Conservation (phyloP, 2,329 filamentous ascomycete genomes). For the Incumbomyces lentus region DNA sequence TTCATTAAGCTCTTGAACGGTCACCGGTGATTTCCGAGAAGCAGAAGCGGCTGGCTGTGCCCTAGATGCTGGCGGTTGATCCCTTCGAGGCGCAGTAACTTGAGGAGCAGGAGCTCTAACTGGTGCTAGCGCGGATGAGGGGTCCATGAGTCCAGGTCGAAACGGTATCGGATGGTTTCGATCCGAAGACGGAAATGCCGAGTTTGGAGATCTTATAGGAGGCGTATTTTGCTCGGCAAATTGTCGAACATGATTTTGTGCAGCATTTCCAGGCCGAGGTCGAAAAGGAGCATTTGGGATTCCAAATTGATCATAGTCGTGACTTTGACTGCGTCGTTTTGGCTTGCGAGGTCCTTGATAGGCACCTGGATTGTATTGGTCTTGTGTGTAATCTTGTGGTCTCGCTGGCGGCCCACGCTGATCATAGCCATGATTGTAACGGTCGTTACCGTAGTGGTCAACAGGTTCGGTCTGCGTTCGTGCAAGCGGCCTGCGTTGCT, state of each 20-base stretch:
- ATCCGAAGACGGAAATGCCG: constrained; percentile 10
- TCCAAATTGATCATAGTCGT: constrained; percentile 17
- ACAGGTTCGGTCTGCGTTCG: constrained; percentile 2
- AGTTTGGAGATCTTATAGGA: constrained; percentile 14
- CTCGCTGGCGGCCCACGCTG: constrained; percentile 7
- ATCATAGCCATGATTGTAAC: constrained; percentile 10
- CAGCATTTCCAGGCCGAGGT: constrained; percentile 12
- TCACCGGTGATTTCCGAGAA: constrained; percentile 44
- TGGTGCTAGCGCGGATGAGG: background rate
- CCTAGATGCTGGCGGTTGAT: constrained; percentile 1
- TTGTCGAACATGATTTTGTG: constrained; percentile 9
- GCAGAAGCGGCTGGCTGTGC: constrained; percentile 16
- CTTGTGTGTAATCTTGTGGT: constrained; percentile 8
- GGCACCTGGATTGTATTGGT: constrained; percentile 10
- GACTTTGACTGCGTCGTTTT: constrained; percentile 9
- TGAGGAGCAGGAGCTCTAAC: background rate
- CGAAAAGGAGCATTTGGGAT: constrained; percentile 9
- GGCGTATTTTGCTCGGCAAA: constrained; percentile 10
- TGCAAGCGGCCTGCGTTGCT: background rate
- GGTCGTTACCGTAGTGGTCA: constrained; percentile 11
- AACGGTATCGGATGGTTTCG: constrained; percentile 17
- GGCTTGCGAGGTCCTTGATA: constrained; percentile 1
- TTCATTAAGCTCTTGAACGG: constrained; percentile 64
- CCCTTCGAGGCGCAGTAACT: background rate
- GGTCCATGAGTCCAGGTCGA: constrained; percentile 12